Percentiles rank a stretch among this genome's conserved stretches.
phyloP scores from a whole-genome alignment of 163 green algal genomes.

The Scenedesmus sp. region DNA sequence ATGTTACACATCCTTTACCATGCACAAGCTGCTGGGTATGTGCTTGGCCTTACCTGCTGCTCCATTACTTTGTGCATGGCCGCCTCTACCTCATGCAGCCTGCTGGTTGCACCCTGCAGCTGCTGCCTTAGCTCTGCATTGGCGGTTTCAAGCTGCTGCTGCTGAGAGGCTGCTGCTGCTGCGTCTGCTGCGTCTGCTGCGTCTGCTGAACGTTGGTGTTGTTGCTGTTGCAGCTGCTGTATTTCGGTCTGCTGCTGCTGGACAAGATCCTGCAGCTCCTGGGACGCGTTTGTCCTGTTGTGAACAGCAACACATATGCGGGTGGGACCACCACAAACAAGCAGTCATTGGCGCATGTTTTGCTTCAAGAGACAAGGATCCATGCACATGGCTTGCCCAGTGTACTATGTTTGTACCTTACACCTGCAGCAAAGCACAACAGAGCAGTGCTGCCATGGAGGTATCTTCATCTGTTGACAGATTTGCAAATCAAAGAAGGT shows the following conservation, averaged over 20 bases:
- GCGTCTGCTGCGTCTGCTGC: slow-evolving; percentile 3
- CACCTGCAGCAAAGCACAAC: neutral
- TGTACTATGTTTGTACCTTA: neutral
- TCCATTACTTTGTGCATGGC: slow-evolving; percentile 28
- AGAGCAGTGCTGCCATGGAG: neutral
- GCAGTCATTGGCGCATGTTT: neutral
- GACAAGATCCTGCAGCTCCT: slow-evolving; percentile 35
- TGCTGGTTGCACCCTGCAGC: slow-evolving; percentile 26
- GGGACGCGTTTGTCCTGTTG: slow-evolving; percentile 22
- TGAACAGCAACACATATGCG: neutral
- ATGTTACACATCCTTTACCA: neutral
- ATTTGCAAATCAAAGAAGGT: neutral
- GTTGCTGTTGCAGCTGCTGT: slow-evolving; percentile 1
- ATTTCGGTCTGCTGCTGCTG: slow-evolving; percentile 38
- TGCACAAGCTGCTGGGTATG: neutral
- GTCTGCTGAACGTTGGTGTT: neutral
- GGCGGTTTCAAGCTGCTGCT: slow-evolving; percentile 6
- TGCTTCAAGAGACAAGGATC: neutral
- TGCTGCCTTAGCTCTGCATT: slow-evolving; percentile 39
- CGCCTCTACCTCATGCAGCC: slow-evolving; percentile 33
- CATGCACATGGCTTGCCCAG: neutral
- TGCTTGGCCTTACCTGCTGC: slow-evolving; percentile 1
- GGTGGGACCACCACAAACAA: neutral
- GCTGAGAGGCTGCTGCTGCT: neutral
- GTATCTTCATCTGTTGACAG: neutral